Evolutionary conservation across 2,329 filamentous ascomycete genomes (phyloP), one percentile per base, ranked within the genome.

Genomic region (Aspergillus novoparasiticus): DNA sequence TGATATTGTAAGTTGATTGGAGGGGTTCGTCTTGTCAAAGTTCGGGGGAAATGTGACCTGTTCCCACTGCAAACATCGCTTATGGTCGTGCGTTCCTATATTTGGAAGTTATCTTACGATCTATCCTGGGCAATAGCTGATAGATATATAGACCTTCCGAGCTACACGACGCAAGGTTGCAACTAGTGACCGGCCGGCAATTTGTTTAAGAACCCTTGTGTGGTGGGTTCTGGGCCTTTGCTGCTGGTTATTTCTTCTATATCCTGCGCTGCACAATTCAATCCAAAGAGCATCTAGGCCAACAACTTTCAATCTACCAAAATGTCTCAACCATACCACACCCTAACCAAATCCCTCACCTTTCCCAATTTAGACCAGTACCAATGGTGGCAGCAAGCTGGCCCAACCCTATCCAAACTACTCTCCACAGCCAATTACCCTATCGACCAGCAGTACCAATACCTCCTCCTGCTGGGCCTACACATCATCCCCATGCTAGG

Each of bases 371-470:
- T 39, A 23, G 54, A 57, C 23, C 41, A 39, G n/a, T 26, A 57
- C 36, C 30, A 30, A 26, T 57, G 54, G 54, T 57, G 54, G 54
- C 54, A 45, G 19, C 34, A 45, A 41, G 54, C 41, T 8, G 54
- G 36, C 11, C 54, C 54, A 30, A 41, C 41, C 23, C 28, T 57
- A 3, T 41, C 36, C 54, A 43, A 39, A 3, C 11, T 57, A 6
- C 54, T 57, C 16, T 26, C n/a, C 14, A 39, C 26, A 6, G 54
- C 54, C 3, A n/a, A 28, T 6, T 57, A 57, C 12, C 36, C 36
- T 16, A 41, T 43, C 21, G 26, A 39, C 54, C 54, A 57, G 4
- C 54, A 57, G 21, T 57, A 57, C 11, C 54, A 57, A 43, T 57
- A 57, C 21, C 39, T 57, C 34, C 21, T 57, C 34, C 19, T 57